These are phyloP conservation scores for Cadophora malorum DNA, from an alignment of 2,329 filamentous ascomycete genomes.

Conservation along the genomic window DNA sequence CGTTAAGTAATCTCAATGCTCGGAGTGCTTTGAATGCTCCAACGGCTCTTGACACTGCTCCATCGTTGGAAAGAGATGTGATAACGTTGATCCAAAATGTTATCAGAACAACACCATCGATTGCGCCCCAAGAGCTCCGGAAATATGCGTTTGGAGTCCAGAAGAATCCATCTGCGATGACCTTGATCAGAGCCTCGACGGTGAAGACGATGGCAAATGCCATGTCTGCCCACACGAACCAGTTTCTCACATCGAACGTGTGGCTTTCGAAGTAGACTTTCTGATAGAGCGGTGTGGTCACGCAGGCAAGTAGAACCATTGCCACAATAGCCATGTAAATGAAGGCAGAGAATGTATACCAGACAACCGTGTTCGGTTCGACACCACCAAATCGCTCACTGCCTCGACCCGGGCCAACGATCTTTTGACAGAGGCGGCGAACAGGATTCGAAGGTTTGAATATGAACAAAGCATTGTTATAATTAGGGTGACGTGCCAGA, in stretches of 20 bases:
- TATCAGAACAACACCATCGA: slow-evolving; percentile 88
- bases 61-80: slow-evolving; percentile 81
- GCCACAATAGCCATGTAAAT: slow-evolving; percentile 93
- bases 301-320: slow-evolving; percentile 96
- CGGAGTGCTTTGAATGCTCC: slow-evolving; percentile 97
- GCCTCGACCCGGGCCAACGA: slow-evolving; percentile 91
- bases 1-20: slow-evolving; percentile 88
- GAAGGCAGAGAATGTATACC: slow-evolving; percentile 93
- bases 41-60: slow-evolving; percentile 85
- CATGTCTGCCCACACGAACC: slow-evolving; percentile 95
- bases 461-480: slow-evolving; percentile 91
- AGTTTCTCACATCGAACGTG: slow-evolving; percentile 70
- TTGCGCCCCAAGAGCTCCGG: slow-evolving; percentile 94
- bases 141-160: slow-evolving; percentile 98
- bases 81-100: slow-evolving; percentile 96
- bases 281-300: slow-evolving; percentile 94
- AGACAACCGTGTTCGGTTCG: slow-evolving; percentile 85
- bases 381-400: slow-evolving; percentile 87
- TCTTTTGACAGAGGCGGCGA: slow-evolving; percentile 81
- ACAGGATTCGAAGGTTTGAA: slow-evolving; percentile 81
- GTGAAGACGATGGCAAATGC: slow-evolving; percentile 89
- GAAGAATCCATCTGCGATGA: slow-evolving; percentile 92
- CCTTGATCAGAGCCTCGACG: slow-evolving; percentile 85
- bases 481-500: slow-evolving; percentile 82
- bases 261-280: slow-evolving; percentile 77